Base-by-base conservation (phyloP, 2,329 filamentous ascomycete species). In the Hypoxylon sp. region DNA sequence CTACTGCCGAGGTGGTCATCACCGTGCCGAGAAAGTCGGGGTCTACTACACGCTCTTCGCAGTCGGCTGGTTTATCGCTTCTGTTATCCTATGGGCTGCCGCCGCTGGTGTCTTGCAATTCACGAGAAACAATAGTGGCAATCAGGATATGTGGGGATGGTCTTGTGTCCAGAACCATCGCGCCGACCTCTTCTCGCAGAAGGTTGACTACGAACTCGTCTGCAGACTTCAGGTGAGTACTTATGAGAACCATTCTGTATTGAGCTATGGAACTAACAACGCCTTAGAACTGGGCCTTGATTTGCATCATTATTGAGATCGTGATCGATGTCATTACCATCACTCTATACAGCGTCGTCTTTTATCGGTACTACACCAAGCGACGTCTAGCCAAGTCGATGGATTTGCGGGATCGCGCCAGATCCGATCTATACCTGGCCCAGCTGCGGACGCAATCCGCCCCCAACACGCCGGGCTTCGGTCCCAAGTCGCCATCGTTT, bases 341-440 rank as follows among this genome's bases (percentile, higher is more conserved):
- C 80, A 85, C 90, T 60, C 93, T 99, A 77, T 99, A 99, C 86
- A 94, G 89, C 77, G 88, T 98, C 78, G 90, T 98, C 80, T 98
- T 98, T 86, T 98, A 97, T 87, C 92, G 96, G 75, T 97, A 97
- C 87, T 97, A 95, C 89, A 94, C 92, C 73, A 99, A 98, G 88
- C 92, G 94, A 80, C 92, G 92, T 79, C 92, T 99, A 70, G 91
- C 92, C 82, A 98, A 98, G 87, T 95, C 94, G 71, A 99, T 99
- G 96, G 92, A 97, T 79, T 86, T 92, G 79, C 94, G 96, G 76
- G 96, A 99, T 86, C 92, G 93, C 78, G 96, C 96, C 72, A 92
- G 96, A 70, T 95, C 93, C 69, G 95, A 98, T 80, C 89, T 99
- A 72, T 98, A 98, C 85, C 93, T 98, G 71, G 94, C 92, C 61